These are phyloP conservation scores for Yarrowia hollandica DNA, from an alignment of 805 yeast species.

Conservation along the genomic window DNA sequence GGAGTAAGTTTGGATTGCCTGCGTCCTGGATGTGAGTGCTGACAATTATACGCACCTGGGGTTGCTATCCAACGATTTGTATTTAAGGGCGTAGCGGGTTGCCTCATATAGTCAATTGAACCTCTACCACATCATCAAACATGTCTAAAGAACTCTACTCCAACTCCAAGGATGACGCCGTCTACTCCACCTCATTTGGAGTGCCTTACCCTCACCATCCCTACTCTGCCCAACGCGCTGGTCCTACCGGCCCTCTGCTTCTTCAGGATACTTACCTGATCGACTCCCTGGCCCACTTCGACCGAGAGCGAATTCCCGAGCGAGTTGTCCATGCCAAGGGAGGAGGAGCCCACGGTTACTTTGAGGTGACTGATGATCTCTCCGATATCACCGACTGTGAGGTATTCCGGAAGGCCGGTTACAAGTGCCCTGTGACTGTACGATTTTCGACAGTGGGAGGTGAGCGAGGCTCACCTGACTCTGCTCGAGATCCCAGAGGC, in stretches of 20 bases:
- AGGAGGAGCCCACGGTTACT: conserved; percentile 84
- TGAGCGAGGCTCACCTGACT: conserved; percentile 76
- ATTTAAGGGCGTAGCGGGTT: too few species aligned
- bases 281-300: conserved; percentile 83
- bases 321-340: conserved; percentile 94
- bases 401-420: conserved; percentile 67
- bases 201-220: conserved; percentile 31
- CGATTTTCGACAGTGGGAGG: conserved; percentile 90
- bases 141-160: conserved; percentile 14
- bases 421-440: conserved; percentile 64
- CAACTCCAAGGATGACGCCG: conserved; percentile 24
- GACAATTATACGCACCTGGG: too few species aligned
- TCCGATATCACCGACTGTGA: conserved; percentile 68
- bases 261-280: conserved; percentile 79
- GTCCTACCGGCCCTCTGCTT: conserved; percentile 74
- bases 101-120: background rate
- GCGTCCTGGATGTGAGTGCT: background rate
- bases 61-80: too few species aligned
- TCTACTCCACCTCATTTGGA: conserved; percentile 28
- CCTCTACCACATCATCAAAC: background rate
- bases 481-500: conserved; percentile 87
- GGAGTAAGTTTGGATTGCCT: background rate
- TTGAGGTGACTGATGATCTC: conserved; percentile 84
- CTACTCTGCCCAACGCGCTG: conserved; percentile 51
- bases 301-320: conserved; percentile 88